These are phyloP conservation scores for Ajuga reptans DNA, from an alignment of 305 asterid genomes.

Conservation along the genomic window DNA sequence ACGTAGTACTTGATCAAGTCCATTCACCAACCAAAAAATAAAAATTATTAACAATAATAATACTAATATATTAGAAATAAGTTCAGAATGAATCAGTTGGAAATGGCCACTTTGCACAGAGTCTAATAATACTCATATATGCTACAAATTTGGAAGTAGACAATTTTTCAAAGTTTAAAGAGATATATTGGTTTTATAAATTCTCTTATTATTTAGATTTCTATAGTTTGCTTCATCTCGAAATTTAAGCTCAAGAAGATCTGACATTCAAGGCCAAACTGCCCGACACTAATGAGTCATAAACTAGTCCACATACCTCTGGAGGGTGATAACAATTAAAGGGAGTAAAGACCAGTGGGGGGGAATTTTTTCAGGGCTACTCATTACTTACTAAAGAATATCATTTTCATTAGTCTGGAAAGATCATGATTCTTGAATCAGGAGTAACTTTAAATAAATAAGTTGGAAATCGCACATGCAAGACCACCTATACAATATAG, in stretches of 20 bases:
- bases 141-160: constrained; percentile 5
- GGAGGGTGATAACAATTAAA: not conserved
- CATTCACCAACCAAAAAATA: too few species aligned
- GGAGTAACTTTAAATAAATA: not conserved
- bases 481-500: not conserved
- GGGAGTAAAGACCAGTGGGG: not conserved
- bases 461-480: not conserved
- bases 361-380: constrained; percentile 9
- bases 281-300: not conserved
- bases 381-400: not conserved
- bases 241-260: not conserved
- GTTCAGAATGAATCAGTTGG: not conserved
- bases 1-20: constrained; percentile 16
- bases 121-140: not conserved
- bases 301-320: not conserved
- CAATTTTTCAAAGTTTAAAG: not conserved
- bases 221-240: not conserved
- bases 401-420: not conserved
- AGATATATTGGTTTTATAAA: not conserved
- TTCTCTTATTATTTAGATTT: not conserved
- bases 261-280: not conserved
- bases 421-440: not conserved
- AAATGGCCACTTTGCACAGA: not conserved
- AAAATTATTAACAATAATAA: too few species aligned
- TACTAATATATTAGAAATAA: not conserved